These are phyloP conservation scores for Eutrema japonicum DNA, from an alignment of 345 rosid genomes.

Conservation along the genomic window DNA sequence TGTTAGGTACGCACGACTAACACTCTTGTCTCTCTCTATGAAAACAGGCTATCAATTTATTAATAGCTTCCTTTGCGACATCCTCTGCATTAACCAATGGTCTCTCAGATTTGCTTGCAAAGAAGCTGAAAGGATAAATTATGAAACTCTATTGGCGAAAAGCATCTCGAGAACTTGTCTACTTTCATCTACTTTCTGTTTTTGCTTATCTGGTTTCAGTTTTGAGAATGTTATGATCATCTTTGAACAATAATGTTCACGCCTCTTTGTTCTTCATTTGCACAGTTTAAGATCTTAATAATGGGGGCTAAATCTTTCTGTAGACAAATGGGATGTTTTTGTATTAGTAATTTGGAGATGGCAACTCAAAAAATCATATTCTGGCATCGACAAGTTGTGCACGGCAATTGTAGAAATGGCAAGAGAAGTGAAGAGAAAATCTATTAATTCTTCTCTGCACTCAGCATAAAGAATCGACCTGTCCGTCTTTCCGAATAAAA, in stretches of 20 bases:
- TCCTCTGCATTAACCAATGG: slow-evolving; percentile 7
- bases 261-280: background rate
- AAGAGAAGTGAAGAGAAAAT: too few relatives aligned
- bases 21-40: background rate
- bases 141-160: background rate
- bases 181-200: background rate
- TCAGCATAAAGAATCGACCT: too few relatives aligned
- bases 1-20: background rate
- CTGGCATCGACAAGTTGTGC: too few relatives aligned
- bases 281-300: background rate
- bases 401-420: too few relatives aligned
- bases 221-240: background rate
- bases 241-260: slow-evolving; percentile 1
- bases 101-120: slow-evolving; percentile 27
- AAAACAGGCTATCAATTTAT: slow-evolving; percentile 17
- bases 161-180: background rate
- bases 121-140: slow-evolving; percentile 19
- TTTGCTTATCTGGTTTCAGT: background rate
- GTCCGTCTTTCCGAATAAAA: too few relatives aligned
- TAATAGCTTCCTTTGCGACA: slow-evolving; percentile 9
- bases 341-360: too few relatives aligned
- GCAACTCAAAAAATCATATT: too few relatives aligned
- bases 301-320: background rate
- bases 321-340: background rate
- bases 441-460: too few relatives aligned